Evolutionary conservation across 1,284 basidiomycete species (phyloP).

Genomic region (Pascua guehoae): DNA sequence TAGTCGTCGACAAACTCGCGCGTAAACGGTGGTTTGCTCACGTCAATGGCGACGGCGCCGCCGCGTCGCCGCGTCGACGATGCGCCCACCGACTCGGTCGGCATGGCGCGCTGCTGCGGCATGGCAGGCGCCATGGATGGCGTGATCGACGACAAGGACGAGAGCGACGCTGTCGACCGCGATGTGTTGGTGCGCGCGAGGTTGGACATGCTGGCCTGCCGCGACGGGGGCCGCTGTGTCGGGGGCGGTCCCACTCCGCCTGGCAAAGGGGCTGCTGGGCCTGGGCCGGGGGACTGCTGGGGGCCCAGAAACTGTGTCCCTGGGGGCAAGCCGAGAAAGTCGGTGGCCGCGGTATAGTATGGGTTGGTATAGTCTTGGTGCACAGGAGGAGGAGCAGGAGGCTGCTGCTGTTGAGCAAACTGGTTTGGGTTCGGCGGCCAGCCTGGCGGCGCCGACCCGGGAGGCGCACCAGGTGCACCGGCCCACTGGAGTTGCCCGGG

Average conservation of each 20-base stretch:
- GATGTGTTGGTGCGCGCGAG: conserved; percentile 43
- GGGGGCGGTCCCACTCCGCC: conserved; percentile 1
- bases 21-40: conserved; percentile 82
- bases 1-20: conserved; percentile 98
- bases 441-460: too few species aligned
- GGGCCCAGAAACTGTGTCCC: conserved; percentile 29
- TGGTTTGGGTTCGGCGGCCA: too few species aligned
- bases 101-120: conserved; percentile 18
- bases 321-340: conserved; percentile 63
- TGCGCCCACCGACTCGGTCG: conserved; percentile 54
- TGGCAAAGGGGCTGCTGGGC: conserved; percentile 2
- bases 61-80: conserved; percentile 51
- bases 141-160: conserved; percentile 27
- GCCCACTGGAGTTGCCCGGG: too few species aligned
- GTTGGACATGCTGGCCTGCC: conserved; percentile 34
- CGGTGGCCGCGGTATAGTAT: conserved; percentile 60
- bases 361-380: conserved; percentile 33
- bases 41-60: conserved; percentile 69
- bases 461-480: too few species aligned
- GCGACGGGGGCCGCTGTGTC: conserved; percentile 18
- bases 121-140: conserved; percentile 28
- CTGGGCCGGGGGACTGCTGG: conserved; percentile 28
- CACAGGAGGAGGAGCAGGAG: too few species aligned
- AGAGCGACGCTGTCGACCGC: conserved; percentile 32
- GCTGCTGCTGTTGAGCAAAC: too few species aligned